phyloP scores from a whole-genome alignment of 257 asterid species.

The Solanum lignicaule region DNA sequence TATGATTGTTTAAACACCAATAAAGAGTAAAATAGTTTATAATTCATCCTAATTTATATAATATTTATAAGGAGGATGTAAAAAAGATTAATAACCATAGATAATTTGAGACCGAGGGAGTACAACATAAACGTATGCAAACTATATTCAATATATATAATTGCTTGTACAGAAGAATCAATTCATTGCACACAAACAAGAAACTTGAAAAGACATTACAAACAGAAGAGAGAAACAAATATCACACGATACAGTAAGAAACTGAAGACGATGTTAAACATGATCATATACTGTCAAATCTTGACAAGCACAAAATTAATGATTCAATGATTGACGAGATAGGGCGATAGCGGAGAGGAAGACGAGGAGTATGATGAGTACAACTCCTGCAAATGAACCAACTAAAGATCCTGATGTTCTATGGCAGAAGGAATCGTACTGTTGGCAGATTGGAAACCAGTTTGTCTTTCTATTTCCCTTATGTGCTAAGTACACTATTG shows the following conservation, averaged over 20 bases:
- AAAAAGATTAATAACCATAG: too few species aligned
- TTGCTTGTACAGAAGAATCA: neutral
- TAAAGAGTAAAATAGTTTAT: neutral
- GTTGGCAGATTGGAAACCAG: slow-evolving; percentile 80
- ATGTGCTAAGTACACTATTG: slow-evolving; percentile 80
- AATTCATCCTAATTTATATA: neutral
- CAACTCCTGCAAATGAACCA: slow-evolving; percentile 48
- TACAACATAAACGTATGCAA: neutral
- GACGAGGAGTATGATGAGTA: slow-evolving; percentile 35
- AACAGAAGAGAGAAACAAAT: too few species aligned
- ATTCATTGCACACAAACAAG: neutral
- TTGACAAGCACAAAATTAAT: neutral
- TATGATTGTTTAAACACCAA: neutral
- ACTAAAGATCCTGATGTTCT: slow-evolving; percentile 56
- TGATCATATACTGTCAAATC: neutral
- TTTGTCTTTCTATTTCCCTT: slow-evolving; percentile 54
- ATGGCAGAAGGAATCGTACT: slow-evolving; percentile 58
- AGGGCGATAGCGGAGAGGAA: slow-evolving; percentile 40
- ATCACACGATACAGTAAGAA: neutral
- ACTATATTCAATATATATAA: neutral
- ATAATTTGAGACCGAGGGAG: neutral
- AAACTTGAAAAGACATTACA: neutral
- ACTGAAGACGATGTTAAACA: too few species aligned
- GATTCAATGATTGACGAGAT: slow-evolving; percentile 29
- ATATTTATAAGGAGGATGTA: too few species aligned